These are phyloP conservation scores for Calonectria leucothoes DNA, from an alignment of 2,329 filamentous ascomycete genomes.

Conservation along the genomic window DNA sequence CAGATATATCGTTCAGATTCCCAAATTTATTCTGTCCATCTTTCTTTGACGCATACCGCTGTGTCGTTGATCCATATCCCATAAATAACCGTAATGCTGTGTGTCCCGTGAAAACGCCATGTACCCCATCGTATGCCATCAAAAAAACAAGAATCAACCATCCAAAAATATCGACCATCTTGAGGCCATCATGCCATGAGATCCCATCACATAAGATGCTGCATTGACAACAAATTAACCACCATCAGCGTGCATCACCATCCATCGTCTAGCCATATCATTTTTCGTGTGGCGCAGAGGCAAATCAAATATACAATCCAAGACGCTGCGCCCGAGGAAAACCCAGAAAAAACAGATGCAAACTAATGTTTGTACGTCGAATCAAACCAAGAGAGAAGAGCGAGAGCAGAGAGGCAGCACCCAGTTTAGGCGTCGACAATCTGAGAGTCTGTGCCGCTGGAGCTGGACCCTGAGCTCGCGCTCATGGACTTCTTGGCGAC, in stretches of 20 bases:
- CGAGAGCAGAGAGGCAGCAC: not conserved
- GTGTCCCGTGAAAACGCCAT: slow-evolving; percentile 4
- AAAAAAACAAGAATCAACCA: not conserved
- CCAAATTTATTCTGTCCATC: not conserved
- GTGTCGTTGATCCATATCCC: slow-evolving; percentile 11
- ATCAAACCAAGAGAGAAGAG: not conserved
- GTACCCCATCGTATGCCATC: not conserved
- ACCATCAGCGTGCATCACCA: not conserved
- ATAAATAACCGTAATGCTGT: not conserved
- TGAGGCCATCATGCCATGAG: not conserved
- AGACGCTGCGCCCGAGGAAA: slow-evolving; percentile 4
- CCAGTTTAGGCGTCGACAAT: slow-evolving; percentile 38
- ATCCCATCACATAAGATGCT: not conserved
- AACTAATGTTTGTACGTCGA: not conserved
- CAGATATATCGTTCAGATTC: not conserved
- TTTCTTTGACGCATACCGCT: slow-evolving; percentile 5
- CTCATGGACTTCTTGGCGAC: slow-evolving; percentile 59
- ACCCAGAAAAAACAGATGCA: not conserved
- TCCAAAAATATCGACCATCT: not conserved
- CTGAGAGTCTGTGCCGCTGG: slow-evolving; percentile 40
- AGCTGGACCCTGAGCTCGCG: slow-evolving; percentile 48
- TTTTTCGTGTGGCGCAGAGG: not conserved
- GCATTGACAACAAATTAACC: slow-evolving; percentile 17
- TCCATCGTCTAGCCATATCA: not conserved
- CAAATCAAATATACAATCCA: not conserved